These are phyloP conservation scores for Margaritispora aquatica DNA, from an alignment of 495 filamentous ascomycete genomes.

Conservation along the genomic window DNA sequence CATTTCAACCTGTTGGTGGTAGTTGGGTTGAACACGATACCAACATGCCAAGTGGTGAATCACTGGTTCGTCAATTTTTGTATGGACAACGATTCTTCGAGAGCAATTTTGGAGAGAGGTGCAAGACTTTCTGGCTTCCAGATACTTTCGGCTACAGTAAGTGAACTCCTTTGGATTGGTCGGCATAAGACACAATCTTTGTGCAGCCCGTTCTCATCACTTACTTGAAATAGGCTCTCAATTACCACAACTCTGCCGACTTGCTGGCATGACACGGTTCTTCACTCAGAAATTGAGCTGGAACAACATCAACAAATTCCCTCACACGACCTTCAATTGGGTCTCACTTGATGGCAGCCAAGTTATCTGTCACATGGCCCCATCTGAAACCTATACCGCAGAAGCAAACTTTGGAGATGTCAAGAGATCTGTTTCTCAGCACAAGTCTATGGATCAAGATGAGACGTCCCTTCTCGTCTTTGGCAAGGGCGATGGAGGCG, in stretches of 20 bases:
- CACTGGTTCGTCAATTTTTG: constrained; percentile 88
- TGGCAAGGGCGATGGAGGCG: constrained; percentile 93
- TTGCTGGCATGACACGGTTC: constrained; percentile 92
- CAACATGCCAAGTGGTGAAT: constrained; percentile 93
- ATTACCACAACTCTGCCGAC: constrained; percentile 83
- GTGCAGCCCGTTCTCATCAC: neutral
- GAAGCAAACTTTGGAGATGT: constrained; percentile 94
- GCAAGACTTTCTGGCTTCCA: constrained; percentile 91
- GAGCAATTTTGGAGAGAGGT: constrained; percentile 83
- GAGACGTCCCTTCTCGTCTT: constrained; percentile 84
- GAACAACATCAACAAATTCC: constrained; percentile 99
- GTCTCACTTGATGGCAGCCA: constrained; percentile 91
- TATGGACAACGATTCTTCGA: constrained; percentile 94
- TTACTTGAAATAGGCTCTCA: constrained; percentile 36
- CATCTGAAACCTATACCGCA: constrained; percentile 90
- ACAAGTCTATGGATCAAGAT: constrained; percentile 93
- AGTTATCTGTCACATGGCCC: constrained; percentile 95
- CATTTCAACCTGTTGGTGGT: constrained; percentile 90
- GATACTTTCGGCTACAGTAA: constrained; percentile 97
- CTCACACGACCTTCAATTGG: constrained; percentile 98
- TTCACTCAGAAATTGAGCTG: constrained; percentile 90
- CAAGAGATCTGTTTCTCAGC: constrained; percentile 80
- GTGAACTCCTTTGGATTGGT: neutral
- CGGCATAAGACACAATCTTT: too few relatives aligned
- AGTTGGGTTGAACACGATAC: constrained; percentile 99